phyloP scores from a whole-genome alignment of 1,284 basidiomycete species.

The Phellinidium pouzarii region DNA sequence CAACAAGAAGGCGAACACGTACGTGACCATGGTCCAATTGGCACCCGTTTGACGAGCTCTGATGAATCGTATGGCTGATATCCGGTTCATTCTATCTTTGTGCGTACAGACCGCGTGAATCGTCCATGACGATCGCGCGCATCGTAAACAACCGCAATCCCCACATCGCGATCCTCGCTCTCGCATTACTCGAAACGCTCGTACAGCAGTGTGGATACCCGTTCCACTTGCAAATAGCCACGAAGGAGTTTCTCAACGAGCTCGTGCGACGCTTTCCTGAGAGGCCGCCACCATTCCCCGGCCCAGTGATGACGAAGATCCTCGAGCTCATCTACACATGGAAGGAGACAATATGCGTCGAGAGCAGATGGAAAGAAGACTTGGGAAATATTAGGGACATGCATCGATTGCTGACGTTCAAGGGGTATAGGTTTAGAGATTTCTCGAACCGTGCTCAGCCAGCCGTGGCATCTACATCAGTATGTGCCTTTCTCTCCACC shows the following conservation, averaged over 20 bases:
- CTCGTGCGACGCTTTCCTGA: conserved; percentile 97
- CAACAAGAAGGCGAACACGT: conserved; percentile 95
- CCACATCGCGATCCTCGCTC: conserved; percentile 80
- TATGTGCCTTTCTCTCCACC: conserved; percentile 27
- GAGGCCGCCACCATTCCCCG: conserved; percentile 90
- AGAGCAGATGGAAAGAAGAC: conserved; percentile 94
- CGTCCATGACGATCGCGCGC: conserved; percentile 76
- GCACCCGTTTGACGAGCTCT: conserved; percentile 2
- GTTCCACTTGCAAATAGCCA: conserved; percentile 95
- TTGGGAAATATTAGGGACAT: conserved; percentile 97
- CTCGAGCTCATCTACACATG: conserved; percentile 91
- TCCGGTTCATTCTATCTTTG: conserved; percentile 8
- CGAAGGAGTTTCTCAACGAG: conserved; percentile 98
- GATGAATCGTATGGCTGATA: neutral
- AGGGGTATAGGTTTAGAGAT: conserved; percentile 90
- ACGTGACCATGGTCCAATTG: conserved; percentile 30
- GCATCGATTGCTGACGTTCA: conserved; percentile 92
- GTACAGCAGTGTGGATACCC: conserved; percentile 96
- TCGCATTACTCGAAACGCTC: conserved; percentile 86
- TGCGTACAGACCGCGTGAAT: conserved; percentile 70
- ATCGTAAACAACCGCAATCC: conserved; percentile 87
- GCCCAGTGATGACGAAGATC: conserved; percentile 91
- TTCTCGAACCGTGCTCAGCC: conserved; percentile 37
- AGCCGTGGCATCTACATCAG: conserved; percentile 42
- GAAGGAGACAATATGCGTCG: conserved; percentile 90